Evolutionary conservation across 345 rosid species (phyloP).

Genomic region (Eucalyptus tenuipes): DNA sequence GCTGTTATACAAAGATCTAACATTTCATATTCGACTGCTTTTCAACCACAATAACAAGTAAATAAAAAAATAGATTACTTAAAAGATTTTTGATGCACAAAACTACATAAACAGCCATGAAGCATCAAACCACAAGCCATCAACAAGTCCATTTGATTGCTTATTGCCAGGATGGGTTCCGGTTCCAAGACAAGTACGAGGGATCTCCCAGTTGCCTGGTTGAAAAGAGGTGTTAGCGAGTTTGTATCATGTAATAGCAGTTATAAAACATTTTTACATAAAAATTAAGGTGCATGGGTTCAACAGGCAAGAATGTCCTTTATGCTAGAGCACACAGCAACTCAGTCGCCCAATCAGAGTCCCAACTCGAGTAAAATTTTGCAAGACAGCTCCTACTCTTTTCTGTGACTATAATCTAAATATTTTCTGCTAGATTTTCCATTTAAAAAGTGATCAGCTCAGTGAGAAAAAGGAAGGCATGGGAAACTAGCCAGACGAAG

Average conservation of each 20-base stretch:
- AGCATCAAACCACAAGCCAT: neutral
- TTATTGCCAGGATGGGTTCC: conserved; percentile 58
- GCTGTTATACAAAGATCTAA: neutral
- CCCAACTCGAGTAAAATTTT: neutral
- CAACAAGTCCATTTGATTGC: neutral
- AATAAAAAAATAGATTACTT: neutral
- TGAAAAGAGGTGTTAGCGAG: neutral
- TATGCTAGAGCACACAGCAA: neutral
- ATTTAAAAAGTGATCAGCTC: neutral
- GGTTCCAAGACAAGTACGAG: conserved; percentile 92
- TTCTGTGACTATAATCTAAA: neutral
- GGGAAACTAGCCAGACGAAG: neutral
- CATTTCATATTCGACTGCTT: neutral
- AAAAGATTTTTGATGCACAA: neutral
- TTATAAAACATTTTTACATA: neutral
- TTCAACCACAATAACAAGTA: neutral
- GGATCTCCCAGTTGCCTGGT: conserved; percentile 95
- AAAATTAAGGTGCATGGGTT: neutral
- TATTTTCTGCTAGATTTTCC: neutral
- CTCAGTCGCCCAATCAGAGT: neutral
- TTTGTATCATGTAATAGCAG: neutral
- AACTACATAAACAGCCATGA: neutral
- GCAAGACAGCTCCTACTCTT: neutral
- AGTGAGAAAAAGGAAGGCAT: neutral
- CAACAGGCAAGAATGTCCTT: neutral